phyloP scores from a whole-genome alignment of 768 basidiomycete genomes.

The Coprinopsis sp. region DNA sequence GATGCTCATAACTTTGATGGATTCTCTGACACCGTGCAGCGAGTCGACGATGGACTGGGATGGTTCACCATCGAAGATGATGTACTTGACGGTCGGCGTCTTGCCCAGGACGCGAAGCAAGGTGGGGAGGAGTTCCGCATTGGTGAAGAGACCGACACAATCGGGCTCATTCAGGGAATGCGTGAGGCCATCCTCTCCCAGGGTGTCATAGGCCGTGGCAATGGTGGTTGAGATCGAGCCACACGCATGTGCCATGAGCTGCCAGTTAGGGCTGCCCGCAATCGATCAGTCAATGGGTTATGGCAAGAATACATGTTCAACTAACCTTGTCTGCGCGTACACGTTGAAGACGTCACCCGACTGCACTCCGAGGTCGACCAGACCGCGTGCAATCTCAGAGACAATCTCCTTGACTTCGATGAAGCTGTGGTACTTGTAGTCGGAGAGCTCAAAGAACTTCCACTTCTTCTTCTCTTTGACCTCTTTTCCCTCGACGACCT shows the following conservation, averaged over 20 bases:
- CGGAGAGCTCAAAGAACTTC: conserved; percentile 91
- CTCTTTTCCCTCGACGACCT: conserved; percentile 78
- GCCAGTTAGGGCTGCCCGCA: conserved; percentile 56
- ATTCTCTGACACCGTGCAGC: conserved; percentile 51
- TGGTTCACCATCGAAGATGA: conserved; percentile 83
- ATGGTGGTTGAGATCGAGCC: conserved; percentile 72
- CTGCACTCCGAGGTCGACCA: conserved; percentile 65
- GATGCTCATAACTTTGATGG: conserved; percentile 57
- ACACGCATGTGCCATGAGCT: conserved; percentile 81
- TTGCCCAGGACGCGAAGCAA: conserved; percentile 66
- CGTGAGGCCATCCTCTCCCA: conserved; percentile 81
- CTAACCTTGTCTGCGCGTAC: conserved; percentile 81
- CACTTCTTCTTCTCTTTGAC: conserved; percentile 87
- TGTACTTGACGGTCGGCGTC: conserved; percentile 69
- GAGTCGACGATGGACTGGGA: conserved; percentile 49
- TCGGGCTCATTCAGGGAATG: conserved; percentile 86
- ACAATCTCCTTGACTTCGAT: conserved; percentile 64
- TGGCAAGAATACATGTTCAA: conserved; percentile 1
- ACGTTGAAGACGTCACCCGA: conserved; percentile 82
- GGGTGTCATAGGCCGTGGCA: conserved; percentile 95
- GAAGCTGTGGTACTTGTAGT: conserved; percentile 79
- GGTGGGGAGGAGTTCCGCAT: conserved; percentile 82
- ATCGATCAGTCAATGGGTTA: background rate
- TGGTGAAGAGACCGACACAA: conserved; percentile 84
- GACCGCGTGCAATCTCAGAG: conserved; percentile 61